Evolutionary conservation across 139 green algal species (phyloP).

Genomic region (Raphidocelis subcapitata): DNA sequence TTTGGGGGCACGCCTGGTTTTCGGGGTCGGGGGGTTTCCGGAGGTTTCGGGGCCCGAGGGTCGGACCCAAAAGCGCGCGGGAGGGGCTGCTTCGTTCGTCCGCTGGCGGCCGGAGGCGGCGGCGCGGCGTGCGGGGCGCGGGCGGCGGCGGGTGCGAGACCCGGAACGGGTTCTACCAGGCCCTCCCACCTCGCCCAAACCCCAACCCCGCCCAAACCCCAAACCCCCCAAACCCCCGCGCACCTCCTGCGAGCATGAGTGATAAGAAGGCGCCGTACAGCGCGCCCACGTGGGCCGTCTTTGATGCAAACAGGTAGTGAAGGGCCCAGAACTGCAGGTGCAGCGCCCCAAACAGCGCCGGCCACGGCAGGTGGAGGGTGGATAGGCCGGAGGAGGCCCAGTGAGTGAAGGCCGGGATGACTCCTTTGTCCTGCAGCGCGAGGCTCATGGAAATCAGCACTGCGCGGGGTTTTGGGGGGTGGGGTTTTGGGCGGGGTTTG

Average conservation of each 20-base stretch:
- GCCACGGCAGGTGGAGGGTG: slow-evolving; percentile 74
- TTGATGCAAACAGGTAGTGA: slow-evolving; percentile 89
- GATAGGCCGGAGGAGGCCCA: slow-evolving; percentile 18
- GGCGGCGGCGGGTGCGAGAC: too few relatives aligned
- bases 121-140: too few relatives aligned
- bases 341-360: slow-evolving; percentile 80
- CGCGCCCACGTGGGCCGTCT: slow-evolving; percentile 95
- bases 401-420: slow-evolving; percentile 20
- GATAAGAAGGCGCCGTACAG: slow-evolving; percentile 94
- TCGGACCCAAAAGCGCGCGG: too few relatives aligned
- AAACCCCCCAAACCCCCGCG: neutral
- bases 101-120: too few relatives aligned
- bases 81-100: too few relatives aligned
- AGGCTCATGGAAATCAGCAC: slow-evolving; percentile 87
- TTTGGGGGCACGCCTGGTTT: slow-evolving; percentile 83
- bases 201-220: neutral
- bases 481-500: too few relatives aligned
- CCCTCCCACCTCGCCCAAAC: too few relatives aligned
- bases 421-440: slow-evolving; percentile 11
- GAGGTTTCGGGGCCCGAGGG: too few relatives aligned
- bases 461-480: too few relatives aligned
- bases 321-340: slow-evolving; percentile 84
- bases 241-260: slow-evolving; percentile 90
- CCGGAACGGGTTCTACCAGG: too few relatives aligned
- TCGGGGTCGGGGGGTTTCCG: too few relatives aligned